A percentile compares a stretch with the other conserved stretches of the same genome.
Conservation (phyloP, 805 yeast species). For the Yarrowia keelungensis region DNA sequence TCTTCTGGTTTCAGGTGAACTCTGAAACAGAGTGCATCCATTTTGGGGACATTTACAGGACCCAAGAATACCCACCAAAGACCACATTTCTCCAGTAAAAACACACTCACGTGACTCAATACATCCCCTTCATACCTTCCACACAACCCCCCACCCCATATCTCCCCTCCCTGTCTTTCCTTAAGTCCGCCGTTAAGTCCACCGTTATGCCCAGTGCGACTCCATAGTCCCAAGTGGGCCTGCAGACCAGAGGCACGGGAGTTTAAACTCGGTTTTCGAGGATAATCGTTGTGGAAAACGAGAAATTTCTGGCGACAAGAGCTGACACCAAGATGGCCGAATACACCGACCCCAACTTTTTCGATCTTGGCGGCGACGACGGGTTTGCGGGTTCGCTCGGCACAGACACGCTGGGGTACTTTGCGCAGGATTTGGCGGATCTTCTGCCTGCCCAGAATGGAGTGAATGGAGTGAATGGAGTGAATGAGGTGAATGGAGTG, state of each 20-base stretch:
- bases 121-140: too few relatives aligned
- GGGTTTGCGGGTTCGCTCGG: conserved; percentile 10
- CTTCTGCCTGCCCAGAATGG: neutral
- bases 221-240: neutral
- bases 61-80: too few relatives aligned
- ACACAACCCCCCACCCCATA: too few relatives aligned
- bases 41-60: too few relatives aligned
- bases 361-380: conserved; percentile 5
- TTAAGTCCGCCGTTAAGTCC: conserved; percentile 3
- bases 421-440: conserved; percentile 29
- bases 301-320: too few relatives aligned
- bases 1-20: too few relatives aligned
- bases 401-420: conserved; percentile 17
- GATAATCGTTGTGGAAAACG: neutral
- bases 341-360: conserved; percentile 11
- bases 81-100: too few relatives aligned
- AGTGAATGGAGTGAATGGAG: too few relatives aligned
- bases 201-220: neutral
- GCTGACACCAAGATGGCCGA: neutral
- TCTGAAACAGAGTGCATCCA: too few relatives aligned
- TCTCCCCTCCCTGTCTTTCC: neutral
- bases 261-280: neutral
- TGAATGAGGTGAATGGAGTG: too few relatives aligned
- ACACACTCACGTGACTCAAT: too few relatives aligned
- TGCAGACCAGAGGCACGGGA: conserved; percentile 9